These are phyloP conservation scores for Aspergillus niger DNA, from an alignment of 2,329 filamentous ascomycete species.

Conservation along the genomic window DNA sequence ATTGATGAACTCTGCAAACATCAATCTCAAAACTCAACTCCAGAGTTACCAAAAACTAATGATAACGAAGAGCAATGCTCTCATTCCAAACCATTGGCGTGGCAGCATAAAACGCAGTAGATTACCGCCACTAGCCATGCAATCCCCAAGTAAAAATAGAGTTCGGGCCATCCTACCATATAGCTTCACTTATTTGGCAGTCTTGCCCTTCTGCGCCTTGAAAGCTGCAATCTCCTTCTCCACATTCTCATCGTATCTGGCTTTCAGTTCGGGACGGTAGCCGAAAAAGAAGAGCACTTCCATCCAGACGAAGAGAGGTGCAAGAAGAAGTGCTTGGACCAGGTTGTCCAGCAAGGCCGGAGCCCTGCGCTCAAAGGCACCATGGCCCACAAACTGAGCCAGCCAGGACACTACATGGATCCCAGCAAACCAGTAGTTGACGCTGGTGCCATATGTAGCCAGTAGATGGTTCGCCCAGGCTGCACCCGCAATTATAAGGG, in stretches of 20 bases:
- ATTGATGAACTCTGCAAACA: not conserved
- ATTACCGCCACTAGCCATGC: not conserved
- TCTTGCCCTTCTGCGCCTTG: constrained; percentile 54
- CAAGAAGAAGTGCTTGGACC: constrained; percentile 86
- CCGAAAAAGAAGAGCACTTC: constrained; percentile 88
- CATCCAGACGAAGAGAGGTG: constrained; percentile 96
- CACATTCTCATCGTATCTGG: constrained; percentile 75
- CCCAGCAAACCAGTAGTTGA: constrained; percentile 66
- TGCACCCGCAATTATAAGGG: constrained; percentile 73
- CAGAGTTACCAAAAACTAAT: not conserved
- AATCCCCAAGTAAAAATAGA: not conserved
- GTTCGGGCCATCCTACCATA: not conserved
- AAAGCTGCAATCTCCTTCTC: constrained; percentile 76
- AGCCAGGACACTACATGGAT: constrained; percentile 79
- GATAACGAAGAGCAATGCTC: not conserved
- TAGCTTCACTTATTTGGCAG: constrained; percentile 21
- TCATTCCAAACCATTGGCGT: not conserved
- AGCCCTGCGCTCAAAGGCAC: constrained; percentile 81
- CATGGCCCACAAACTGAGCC: constrained; percentile 88
- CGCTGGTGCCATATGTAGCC: constrained; percentile 60
- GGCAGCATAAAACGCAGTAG: not conserved
- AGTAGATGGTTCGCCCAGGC: constrained; percentile 76
- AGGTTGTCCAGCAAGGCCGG: constrained; percentile 90
- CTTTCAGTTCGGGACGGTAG: constrained; percentile 84
- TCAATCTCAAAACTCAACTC: not conserved